Evolutionary conservation across 306 rosid species (phyloP), one percentile per base, ranked within the genome.

Genomic region (Quercus dentata): DNA sequence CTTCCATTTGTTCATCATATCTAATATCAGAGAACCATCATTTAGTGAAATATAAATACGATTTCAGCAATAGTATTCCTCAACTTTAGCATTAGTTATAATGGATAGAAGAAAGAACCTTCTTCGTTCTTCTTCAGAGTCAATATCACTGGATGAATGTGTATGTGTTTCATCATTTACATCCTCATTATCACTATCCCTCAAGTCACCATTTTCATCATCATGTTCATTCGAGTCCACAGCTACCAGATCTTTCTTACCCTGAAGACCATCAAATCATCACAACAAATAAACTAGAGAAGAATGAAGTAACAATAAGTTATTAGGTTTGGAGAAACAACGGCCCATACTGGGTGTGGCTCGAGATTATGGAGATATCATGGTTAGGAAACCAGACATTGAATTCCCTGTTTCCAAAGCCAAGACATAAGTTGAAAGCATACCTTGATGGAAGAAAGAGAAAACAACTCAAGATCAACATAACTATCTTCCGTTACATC

Each of bases 401-500:
- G n/a, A 35, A 31, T 35, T 67, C 49, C 52, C 7, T 35, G 71
- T 46, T 67, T 35, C 25, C 19, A 67, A 31, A 76, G 71, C 28
- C 58, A 55, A 49, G 69, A 75, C 28, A 18, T 18, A 4, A 25
- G 64, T 61, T 46, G 52, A 84, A 46, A 63, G 56, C 71, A 88
- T 82, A 94, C 99, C 99, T 95, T 95, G 55, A 95, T 95, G 74
- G 95, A 71, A 75, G 98, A 68, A 82, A 95, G 97, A 28, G 98
- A 89, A 86, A 95, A 95, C 80, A 95, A 70, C 76, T 91, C 95
- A 31, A 80, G 81, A 78, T 95, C 99, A 64, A 80, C 75, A 74
- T 91, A 93, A 73, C 91, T 88, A 69, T 93, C 99, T 69, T 91
- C 96, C 67, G 86, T 27, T 69, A 89, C 99, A 82, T 95, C 98